These are phyloP conservation scores for Kitagawia praeruptora DNA, from an alignment of 129 eudicot species.

Conservation along the genomic window DNA sequence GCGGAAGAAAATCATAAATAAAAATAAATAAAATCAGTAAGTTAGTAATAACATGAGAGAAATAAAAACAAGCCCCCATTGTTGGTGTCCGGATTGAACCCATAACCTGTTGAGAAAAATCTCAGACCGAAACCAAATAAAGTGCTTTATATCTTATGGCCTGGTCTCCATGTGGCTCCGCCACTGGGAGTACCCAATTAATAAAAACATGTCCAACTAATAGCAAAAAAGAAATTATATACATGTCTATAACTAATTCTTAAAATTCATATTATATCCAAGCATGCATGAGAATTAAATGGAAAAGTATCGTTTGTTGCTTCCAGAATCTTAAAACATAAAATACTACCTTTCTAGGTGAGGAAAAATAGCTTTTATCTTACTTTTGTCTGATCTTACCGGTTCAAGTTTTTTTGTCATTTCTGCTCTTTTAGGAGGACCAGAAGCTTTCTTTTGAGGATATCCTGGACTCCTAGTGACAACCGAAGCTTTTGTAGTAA, in stretches of 20 bases:
- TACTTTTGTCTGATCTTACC: constrained; percentile 33
- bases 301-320: neutral
- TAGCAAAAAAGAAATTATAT: neutral
- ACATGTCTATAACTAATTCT: neutral
- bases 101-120: too few species aligned
- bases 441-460: constrained; percentile 38
- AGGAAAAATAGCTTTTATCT: neutral
- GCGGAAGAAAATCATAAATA: too few species aligned
- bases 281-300: neutral
- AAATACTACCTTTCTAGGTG: neutral
- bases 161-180: too few species aligned
- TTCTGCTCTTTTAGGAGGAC: constrained; percentile 34
- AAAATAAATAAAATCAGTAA: too few species aligned
- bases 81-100: too few species aligned
- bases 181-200: too few species aligned
- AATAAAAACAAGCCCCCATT: too few species aligned
- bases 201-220: neutral
- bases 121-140: too few species aligned
- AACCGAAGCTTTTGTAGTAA: constrained; percentile 26
- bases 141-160: too few species aligned
- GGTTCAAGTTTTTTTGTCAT: constrained; percentile 43
- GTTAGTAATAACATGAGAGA: too few species aligned
- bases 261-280: neutral
- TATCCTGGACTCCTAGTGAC: constrained; percentile 33
- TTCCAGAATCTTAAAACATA: neutral